phyloP scores from a whole-genome alignment of 2,329 filamentous ascomycete species.

The Monosporascus sp. region DNA sequence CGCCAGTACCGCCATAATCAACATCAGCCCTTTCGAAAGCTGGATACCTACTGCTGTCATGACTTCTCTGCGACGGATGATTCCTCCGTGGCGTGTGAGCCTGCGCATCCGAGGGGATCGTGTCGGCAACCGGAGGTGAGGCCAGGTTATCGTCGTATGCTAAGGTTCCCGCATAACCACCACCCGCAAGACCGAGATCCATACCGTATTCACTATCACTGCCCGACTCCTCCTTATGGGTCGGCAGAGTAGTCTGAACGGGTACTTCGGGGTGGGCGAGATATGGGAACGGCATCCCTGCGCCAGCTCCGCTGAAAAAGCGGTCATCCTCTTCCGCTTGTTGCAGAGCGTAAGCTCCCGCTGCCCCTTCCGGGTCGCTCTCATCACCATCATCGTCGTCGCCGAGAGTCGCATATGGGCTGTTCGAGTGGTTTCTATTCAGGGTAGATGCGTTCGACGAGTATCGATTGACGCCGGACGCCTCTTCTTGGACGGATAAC shows the following conservation, averaged over 20 bases:
- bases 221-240: conserved; percentile 48
- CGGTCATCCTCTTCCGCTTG: conserved; percentile 77
- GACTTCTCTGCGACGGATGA: conserved; percentile 30
- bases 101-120: conserved; percentile 39
- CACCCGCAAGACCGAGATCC: conserved; percentile 70
- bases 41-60: conserved; percentile 35
- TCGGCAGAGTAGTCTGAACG: conserved; percentile 32
- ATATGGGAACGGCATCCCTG: conserved; percentile 40
- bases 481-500: conserved; percentile 27
- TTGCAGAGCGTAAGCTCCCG: conserved; percentile 76
- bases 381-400: conserved; percentile 57
- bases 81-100: conserved; percentile 39
- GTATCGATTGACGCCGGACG: conserved; percentile 32
- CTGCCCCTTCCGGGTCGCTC: conserved; percentile 81
- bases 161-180: conserved; percentile 56
- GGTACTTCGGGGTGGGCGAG: conserved; percentile 32
- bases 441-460: conserved; percentile 36
- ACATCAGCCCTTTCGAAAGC: conserved; percentile 61
- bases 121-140: conserved; percentile 32
- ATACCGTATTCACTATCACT: conserved; percentile 72
- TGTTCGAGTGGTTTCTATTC: conserved; percentile 29
- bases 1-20: conserved; percentile 87
- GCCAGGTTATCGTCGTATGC: conserved; percentile 44
- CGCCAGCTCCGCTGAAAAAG: conserved; percentile 46
- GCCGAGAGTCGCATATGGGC: conserved; percentile 25